These are phyloP conservation scores for Fusarium chaquense DNA, from an alignment of 2,329 filamentous ascomycete genomes.

Conservation along the genomic window DNA sequence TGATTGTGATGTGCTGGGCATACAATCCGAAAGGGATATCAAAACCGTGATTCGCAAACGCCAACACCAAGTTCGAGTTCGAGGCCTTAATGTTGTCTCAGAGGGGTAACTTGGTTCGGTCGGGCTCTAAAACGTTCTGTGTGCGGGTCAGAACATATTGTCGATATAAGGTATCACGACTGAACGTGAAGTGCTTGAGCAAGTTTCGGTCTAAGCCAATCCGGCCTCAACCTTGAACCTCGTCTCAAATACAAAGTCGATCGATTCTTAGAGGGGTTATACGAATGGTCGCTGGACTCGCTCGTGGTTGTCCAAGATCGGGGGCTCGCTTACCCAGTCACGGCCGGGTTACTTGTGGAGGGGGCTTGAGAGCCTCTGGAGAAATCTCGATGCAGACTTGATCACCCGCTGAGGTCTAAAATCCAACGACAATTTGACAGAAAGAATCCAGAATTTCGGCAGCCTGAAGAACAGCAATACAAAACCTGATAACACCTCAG, in stretches of 20 bases:
- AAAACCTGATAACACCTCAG: slow-evolving; percentile 23
- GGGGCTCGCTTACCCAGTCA: slow-evolving; percentile 47
- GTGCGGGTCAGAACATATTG: slow-evolving; percentile 45
- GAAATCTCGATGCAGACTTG: slow-evolving; percentile 31
- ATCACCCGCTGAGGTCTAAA: slow-evolving; percentile 12
- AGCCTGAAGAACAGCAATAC: slow-evolving; percentile 7
- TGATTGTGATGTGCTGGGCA: slow-evolving; percentile 20
- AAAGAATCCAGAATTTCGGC: slow-evolving; percentile 5
- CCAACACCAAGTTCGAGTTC: not conserved
- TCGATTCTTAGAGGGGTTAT: slow-evolving; percentile 25
- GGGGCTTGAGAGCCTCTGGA: slow-evolving; percentile 33
- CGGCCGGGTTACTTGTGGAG: slow-evolving; percentile 34
- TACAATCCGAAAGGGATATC: slow-evolving; percentile 29
- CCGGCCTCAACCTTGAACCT: slow-evolving; percentile 10
- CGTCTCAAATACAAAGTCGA: not conserved
- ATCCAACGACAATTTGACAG: slow-evolving; percentile 13
- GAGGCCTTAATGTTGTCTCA: slow-evolving; percentile 8
- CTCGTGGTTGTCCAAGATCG: slow-evolving; percentile 35
- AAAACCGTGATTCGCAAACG: slow-evolving; percentile 18
- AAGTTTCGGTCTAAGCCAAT: slow-evolving; percentile 14
- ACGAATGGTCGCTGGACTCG: slow-evolving; percentile 27
- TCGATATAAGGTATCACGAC: slow-evolving; percentile 23
- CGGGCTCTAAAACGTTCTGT: slow-evolving; percentile 47
- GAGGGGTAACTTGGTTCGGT: slow-evolving; percentile 45
- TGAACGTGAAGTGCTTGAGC: slow-evolving; percentile 38